phyloP scores from a whole-genome alignment of 2,329 filamentous ascomycete genomes.

The Fusarium sp. region DNA sequence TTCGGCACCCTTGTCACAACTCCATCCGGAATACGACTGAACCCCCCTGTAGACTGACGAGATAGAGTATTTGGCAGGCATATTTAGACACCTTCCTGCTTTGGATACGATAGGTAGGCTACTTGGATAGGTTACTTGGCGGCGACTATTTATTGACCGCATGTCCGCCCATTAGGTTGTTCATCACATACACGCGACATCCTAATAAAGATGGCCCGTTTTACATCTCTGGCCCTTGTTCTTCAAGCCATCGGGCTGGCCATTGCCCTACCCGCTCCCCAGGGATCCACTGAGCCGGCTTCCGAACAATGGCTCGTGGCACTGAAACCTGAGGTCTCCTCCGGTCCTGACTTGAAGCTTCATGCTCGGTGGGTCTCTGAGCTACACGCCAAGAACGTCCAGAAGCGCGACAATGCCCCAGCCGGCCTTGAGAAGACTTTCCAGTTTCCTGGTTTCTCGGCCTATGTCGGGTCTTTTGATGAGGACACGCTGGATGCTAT shows the following conservation, averaged over 20 bases:
- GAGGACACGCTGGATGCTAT: background rate
- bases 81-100: background rate
- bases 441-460: slow-evolving; percentile 15
- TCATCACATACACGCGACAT: background rate
- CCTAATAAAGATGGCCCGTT: background rate
- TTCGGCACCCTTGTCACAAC: background rate
- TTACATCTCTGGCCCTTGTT: background rate
- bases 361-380: slow-evolving; percentile 25
- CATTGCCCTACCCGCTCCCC: background rate
- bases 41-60: background rate
- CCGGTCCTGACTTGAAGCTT: background rate
- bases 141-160: background rate
- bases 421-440: slow-evolving; percentile 13
- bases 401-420: background rate
- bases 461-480: slow-evolving; percentile 12
- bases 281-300: background rate
- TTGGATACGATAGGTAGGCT: background rate
- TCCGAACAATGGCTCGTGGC: slow-evolving; percentile 2
- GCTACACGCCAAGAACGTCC: slow-evolving; percentile 7
- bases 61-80: background rate
- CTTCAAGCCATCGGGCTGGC: background rate
- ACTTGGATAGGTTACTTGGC: background rate
- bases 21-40: background rate
- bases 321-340: background rate
- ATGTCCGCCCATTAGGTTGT: background rate